Evolutionary conservation across 2,329 filamentous ascomycete species (phyloP).

Genomic region (Trichoderma lentiforme): DNA sequence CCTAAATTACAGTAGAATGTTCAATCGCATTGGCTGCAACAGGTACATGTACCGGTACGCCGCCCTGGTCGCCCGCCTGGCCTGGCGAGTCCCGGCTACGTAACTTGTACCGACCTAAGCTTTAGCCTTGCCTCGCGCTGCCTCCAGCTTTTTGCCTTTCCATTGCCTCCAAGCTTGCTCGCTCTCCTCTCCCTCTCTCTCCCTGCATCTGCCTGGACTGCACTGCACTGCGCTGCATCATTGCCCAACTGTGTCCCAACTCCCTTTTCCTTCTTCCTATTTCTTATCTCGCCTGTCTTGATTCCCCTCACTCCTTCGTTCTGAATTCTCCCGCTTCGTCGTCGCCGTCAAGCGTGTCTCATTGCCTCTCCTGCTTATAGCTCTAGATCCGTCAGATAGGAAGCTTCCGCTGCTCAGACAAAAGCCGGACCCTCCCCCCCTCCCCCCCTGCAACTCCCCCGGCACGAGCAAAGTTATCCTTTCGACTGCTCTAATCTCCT

Average conservation of each 20-base stretch:
- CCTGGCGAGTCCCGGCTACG: background rate
- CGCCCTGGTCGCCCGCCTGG: background rate
- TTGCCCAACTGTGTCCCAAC: background rate
- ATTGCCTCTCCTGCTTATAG: background rate
- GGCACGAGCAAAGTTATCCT: slow-evolving; percentile 4
- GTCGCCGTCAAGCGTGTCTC: background rate
- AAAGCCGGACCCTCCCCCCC: background rate
- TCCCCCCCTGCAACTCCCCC: slow-evolving; percentile 4
- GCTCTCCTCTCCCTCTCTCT: background rate
- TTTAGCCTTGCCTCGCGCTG: background rate
- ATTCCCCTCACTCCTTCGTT: background rate
- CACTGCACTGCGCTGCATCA: background rate
- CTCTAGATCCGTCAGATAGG: background rate
- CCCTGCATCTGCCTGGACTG: slow-evolving; percentile 9
- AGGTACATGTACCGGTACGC: background rate
- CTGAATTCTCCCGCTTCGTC: background rate
- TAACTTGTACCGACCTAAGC: background rate
- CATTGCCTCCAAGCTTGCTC: background rate
- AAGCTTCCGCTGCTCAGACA: background rate
- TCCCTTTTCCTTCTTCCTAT: background rate
- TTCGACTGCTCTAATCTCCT: background rate
- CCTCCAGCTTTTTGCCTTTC: background rate
- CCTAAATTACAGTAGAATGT: background rate
- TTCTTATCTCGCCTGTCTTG: background rate
- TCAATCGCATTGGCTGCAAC: background rate